Evolutionary conservation across 352 stramenopile genomes (phyloP).

Genomic region (Globisporangium sylvaticum): DNA sequence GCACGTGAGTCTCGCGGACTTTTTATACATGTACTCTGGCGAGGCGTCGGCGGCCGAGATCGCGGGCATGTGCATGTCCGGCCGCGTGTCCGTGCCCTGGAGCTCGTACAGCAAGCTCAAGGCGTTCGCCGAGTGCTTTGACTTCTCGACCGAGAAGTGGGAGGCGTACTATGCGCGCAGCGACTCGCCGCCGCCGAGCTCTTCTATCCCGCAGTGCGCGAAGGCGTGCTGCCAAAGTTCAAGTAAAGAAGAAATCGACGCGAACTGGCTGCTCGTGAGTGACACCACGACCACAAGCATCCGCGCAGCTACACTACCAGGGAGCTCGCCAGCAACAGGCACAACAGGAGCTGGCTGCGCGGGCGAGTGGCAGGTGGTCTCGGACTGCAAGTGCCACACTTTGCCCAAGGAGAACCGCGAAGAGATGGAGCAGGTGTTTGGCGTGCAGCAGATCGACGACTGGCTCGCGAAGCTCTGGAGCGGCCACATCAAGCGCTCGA

Average conservation of each 20-base stretch:
- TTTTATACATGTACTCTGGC: conserved; percentile 87
- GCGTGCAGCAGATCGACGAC: conserved; percentile 58
- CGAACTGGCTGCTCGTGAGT: conserved; percentile 77
- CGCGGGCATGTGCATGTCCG: conserved; percentile 80
- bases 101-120: conserved; percentile 79
- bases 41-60: conserved; percentile 75
- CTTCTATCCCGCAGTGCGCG: conserved; percentile 31
- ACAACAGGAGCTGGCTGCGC: neutral
- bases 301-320: conserved; percentile 9
- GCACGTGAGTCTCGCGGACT: conserved; percentile 71
- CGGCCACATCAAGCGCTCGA: conserved; percentile 23
- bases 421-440: conserved; percentile 53
- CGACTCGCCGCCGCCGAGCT: conserved; percentile 16
- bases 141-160: conserved; percentile 84
- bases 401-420: conserved; percentile 58
- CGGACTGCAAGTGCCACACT: conserved; percentile 50
- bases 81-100: conserved; percentile 81
- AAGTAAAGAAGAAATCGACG: conserved; percentile 75
- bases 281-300: conserved; percentile 50
- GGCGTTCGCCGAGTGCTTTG: conserved; percentile 81
- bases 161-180: conserved; percentile 65
- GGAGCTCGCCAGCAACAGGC: neutral
- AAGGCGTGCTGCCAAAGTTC: conserved; percentile 61
- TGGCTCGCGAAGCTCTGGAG: conserved; percentile 64
- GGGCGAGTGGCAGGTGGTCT: conserved; percentile 72